These are phyloP conservation scores for California macrophylla DNA, from an alignment of 441 rosid species.

Conservation along the genomic window DNA sequence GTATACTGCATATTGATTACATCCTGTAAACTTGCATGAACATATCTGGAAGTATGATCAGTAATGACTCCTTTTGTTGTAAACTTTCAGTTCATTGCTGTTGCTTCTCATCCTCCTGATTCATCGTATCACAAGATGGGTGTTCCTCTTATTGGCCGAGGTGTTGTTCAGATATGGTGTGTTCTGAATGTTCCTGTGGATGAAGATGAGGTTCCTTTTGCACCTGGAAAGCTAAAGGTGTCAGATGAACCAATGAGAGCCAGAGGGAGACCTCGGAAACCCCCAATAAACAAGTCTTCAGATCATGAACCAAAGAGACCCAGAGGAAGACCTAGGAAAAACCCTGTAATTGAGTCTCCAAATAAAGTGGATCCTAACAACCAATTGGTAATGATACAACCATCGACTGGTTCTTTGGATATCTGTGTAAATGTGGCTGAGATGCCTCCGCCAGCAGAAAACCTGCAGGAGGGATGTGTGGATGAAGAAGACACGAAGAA, in stretches of 20 bases:
- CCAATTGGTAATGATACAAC: not conserved
- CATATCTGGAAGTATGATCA: not conserved
- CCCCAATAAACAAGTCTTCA: not conserved
- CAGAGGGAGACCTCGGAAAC: not conserved
- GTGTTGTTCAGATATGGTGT: slow-evolving; percentile 85
- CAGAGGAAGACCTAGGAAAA: not conserved
- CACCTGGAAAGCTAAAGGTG: not conserved
- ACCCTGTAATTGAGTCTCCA: not conserved
- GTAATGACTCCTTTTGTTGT: not conserved
- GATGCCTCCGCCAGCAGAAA: not conserved
- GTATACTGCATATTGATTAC: not conserved
- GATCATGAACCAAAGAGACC: not conserved
- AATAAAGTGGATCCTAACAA: not conserved
- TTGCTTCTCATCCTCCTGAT: slow-evolving; percentile 82
- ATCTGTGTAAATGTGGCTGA: not conserved
- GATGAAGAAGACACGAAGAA: not conserved
- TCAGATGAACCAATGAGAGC: not conserved
- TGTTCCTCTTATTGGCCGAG: slow-evolving; percentile 63
- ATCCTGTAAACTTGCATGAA: not conserved
- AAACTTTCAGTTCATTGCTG: slow-evolving; percentile 62
- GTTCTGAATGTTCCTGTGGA: slow-evolving; percentile 34
- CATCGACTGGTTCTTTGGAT: not conserved
- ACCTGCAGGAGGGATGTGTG: not conserved
- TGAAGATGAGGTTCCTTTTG: slow-evolving; percentile 21
- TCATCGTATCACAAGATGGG: slow-evolving; percentile 78